Evolutionary conservation across 108 stramenopile genomes (phyloP), one percentile per base, ranked within the genome.

Genomic region (Licmophora abbreviata): DNA sequence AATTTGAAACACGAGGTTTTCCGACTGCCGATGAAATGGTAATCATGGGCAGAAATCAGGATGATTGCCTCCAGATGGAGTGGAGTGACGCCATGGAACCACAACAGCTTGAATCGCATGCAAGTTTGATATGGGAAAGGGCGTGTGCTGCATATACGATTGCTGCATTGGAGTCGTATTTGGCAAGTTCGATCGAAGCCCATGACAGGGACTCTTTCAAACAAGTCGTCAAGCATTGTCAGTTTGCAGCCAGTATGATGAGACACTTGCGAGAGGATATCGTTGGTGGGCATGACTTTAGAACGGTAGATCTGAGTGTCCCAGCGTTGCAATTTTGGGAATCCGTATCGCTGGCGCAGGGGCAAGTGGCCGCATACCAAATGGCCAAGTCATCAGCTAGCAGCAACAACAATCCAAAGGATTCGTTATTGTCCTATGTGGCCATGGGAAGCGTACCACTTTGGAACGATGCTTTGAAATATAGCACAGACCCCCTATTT

Each of bases 1-100:
- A 58, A 38, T 72, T 73, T 49, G 76, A 72, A 37, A 46, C 60
- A 40, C 63, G 49, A 23, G 76, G 71, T 10, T 73, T 77, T 54
- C 76, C 71, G 4, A 69, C 71, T 14, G n/a, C n/a, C n/a, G n/a
- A n/a, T n/a, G n/a, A n/a, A n/a, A n/a, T n/a, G n/a, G n/a, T n/a
- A n/a, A n/a, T n/a, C n/a, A n/a, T n/a, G n/a, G n/a, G n/a, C n/a
- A 10, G 46, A 4, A 59, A 61, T 24, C 47, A 54, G 43, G 26
- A 23, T 17, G 28, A 33, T 27, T 53, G 56, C 47, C 42, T 63
- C 37, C 31, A 35, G 37, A 38, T 77, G 28, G 55, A 42, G 20
- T 77, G 76, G 76, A 61, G 44, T 28, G 71, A 50, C 1, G 71
- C 76, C 9, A 59, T 57, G 29, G 17, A 44, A n/a, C 32, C 28